phyloP scores from a whole-genome alignment of 2,329 filamentous ascomycete species.

The Ceratocystis huliohia region DNA sequence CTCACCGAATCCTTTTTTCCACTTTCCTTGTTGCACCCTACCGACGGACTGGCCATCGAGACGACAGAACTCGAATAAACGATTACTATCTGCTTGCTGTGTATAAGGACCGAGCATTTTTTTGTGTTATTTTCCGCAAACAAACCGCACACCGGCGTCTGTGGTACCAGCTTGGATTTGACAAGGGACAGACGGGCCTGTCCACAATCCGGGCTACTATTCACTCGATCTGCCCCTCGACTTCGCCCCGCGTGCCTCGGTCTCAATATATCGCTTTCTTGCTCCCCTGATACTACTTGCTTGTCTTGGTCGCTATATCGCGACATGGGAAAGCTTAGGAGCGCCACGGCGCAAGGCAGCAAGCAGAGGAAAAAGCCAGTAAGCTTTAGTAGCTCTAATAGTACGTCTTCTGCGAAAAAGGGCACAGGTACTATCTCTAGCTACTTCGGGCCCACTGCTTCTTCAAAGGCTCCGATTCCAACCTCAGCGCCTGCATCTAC shows the following conservation, averaged over 20 bases:
- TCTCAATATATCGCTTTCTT: not conserved
- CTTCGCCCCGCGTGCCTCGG: not conserved
- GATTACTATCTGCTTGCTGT: no score
- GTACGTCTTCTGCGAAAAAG: not conserved
- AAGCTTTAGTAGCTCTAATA: not conserved
- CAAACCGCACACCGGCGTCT: no score
- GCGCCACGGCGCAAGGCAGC: not conserved
- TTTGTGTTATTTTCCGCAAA: no score
- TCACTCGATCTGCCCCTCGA: not conserved
- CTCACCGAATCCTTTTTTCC: not conserved
- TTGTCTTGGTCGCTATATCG: not conserved
- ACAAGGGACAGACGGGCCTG: no score
- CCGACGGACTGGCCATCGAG: not conserved
- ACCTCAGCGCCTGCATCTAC: not conserved
- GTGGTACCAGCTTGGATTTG: no score
- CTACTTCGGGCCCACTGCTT: not conserved
- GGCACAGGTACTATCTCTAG: not conserved
- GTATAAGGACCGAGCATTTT: no score
- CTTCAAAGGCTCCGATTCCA: not conserved
- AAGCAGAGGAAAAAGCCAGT: not conserved
- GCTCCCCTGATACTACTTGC: not conserved
- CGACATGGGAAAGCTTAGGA: not conserved
- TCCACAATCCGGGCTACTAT: no score
- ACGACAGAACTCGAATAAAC: no score
- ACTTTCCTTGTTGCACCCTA: not conserved